Percentiles rank a stretch among this genome's conserved stretches.
These are phyloP conservation scores for Psilocybe tampanensis DNA, from an alignment of 768 basidiomycete genomes.

Conservation along the genomic window DNA sequence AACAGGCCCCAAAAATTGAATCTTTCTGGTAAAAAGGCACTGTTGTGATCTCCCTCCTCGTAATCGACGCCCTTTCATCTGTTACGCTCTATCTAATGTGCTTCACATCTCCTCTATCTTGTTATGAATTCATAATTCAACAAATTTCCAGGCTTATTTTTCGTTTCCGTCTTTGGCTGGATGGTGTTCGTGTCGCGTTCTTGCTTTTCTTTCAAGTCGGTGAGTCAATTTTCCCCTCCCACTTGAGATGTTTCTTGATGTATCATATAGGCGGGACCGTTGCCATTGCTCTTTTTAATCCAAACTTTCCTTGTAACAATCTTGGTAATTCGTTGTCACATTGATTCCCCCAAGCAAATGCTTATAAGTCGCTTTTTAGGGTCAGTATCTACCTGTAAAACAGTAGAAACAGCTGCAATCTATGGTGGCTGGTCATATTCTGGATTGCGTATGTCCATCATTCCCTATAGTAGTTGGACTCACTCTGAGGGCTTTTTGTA, in stretches of 20 bases:
- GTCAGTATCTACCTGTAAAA: slow-evolving; percentile 30
- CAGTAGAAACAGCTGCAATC: slow-evolving; percentile 27
- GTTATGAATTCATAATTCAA: not conserved
- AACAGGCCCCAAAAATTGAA: not conserved
- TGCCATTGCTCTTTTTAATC: slow-evolving; percentile 29
- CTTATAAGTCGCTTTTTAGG: slow-evolving; percentile 19
- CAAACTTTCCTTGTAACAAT: slow-evolving; percentile 36
- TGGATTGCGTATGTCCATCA: slow-evolving; percentile 33
- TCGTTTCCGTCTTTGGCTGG: slow-evolving; percentile 39
- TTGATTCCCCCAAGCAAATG: not conserved
- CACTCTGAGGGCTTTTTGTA: slow-evolving; percentile 4
- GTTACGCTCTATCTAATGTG: slow-evolving; percentile 41
- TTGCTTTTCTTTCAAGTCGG: slow-evolving; percentile 35
- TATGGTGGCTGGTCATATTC: slow-evolving; percentile 34
- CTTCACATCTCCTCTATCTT: slow-evolving; percentile 1
- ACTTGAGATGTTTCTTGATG: not conserved
- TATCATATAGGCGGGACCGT: slow-evolving; percentile 32
- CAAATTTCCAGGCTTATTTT: slow-evolving; percentile 36
- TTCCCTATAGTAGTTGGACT: not conserved
- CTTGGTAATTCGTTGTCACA: slow-evolving; percentile 25
- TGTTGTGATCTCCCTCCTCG: slow-evolving; percentile 32
- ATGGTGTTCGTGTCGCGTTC: slow-evolving; percentile 33
- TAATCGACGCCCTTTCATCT: slow-evolving; percentile 32
- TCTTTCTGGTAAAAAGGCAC: too few species aligned
- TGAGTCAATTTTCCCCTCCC: slow-evolving; percentile 7